These are phyloP conservation scores for Calvatia gigantea DNA, from an alignment of 768 basidiomycete genomes.

Conservation along the genomic window DNA sequence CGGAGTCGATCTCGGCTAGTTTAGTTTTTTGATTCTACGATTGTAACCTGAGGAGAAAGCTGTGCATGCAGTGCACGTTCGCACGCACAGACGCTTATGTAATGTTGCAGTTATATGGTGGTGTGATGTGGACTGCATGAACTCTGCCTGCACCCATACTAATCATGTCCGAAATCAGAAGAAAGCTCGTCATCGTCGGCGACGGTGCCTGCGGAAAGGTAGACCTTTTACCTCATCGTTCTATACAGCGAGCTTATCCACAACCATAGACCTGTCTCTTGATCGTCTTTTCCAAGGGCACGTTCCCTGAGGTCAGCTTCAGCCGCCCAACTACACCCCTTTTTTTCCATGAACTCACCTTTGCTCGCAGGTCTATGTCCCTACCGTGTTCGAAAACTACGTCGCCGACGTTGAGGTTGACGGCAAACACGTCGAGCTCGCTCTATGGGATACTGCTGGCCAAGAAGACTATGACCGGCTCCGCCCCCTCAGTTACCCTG, in stretches of 20 bases:
- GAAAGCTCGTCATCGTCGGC: conserved; percentile 98
- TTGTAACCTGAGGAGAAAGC: not conserved
- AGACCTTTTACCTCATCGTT: conserved; percentile 5
- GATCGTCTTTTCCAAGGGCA: conserved; percentile 96
- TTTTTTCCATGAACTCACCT: not conserved
- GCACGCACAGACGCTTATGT: conserved; percentile 14
- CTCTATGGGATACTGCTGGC: conserved; percentile 99
- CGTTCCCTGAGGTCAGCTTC: conserved; percentile 98
- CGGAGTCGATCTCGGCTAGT: conserved; percentile 24
- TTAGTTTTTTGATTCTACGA: too few species aligned
- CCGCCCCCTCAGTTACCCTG: conserved; percentile 95
- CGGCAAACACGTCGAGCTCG: conserved; percentile 96
- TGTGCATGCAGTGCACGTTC: not conserved
- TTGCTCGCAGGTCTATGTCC: conserved; percentile 84
- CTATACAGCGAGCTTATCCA: not conserved
- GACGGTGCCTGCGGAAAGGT: conserved; percentile 98
- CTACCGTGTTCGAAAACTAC: conserved; percentile 99
- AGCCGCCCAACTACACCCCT: conserved; percentile 15
- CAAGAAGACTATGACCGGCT: conserved; percentile 99
- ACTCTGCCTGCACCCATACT: conserved; percentile 12
- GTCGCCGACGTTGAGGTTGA: conserved; percentile 99
- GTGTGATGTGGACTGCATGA: conserved; percentile 11
- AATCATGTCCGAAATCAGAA: conserved; percentile 93
- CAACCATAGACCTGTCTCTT: conserved; percentile 75
- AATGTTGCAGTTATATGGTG: conserved; percentile 12